Conservation (phyloP, 768 basidiomycete genomes). For the Ramaria sp. region DNA sequence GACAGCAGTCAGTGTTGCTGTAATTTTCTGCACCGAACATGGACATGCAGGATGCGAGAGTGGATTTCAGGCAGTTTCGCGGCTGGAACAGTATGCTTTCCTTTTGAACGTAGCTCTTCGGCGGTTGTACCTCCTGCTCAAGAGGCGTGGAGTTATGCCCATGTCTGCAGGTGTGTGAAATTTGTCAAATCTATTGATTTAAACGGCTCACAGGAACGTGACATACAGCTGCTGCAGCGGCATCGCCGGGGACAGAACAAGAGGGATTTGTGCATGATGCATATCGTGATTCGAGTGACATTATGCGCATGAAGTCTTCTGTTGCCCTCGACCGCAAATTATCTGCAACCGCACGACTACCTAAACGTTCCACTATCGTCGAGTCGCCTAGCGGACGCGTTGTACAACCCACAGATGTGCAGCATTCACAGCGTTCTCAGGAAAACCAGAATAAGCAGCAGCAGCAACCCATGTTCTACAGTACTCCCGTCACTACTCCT, state of each 20-base stretch:
- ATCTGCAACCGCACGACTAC: slow-evolving; percentile 83
- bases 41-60: slow-evolving; percentile 49
- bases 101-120: slow-evolving; percentile 90
- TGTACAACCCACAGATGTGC: slow-evolving; percentile 59
- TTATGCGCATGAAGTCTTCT: slow-evolving; percentile 82
- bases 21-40: slow-evolving; percentile 73
- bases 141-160: slow-evolving; percentile 86
- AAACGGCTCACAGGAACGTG: background rate
- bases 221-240: slow-evolving; percentile 18
- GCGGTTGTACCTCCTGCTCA: slow-evolving; percentile 76
- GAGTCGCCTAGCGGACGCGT: slow-evolving; percentile 88
- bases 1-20: slow-evolving; percentile 13
- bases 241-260: slow-evolving; percentile 20
- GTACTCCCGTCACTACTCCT: background rate
- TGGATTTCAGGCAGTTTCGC: slow-evolving; percentile 86
- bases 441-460: slow-evolving; percentile 5
- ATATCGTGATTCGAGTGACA: slow-evolving; percentile 80
- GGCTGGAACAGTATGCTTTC: slow-evolving; percentile 96
- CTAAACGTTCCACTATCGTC: slow-evolving; percentile 90
- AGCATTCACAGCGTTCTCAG: slow-evolving; percentile 33
- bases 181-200: background rate
- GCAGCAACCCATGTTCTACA: background rate
- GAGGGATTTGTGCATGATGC: slow-evolving; percentile 47
- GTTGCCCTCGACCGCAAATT: slow-evolving; percentile 92
- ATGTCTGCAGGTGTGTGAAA: slow-evolving; percentile 54